Base-by-base conservation (phyloP, 1,139 yeast genomes). In the Saccharomyces hybrid region DNA sequence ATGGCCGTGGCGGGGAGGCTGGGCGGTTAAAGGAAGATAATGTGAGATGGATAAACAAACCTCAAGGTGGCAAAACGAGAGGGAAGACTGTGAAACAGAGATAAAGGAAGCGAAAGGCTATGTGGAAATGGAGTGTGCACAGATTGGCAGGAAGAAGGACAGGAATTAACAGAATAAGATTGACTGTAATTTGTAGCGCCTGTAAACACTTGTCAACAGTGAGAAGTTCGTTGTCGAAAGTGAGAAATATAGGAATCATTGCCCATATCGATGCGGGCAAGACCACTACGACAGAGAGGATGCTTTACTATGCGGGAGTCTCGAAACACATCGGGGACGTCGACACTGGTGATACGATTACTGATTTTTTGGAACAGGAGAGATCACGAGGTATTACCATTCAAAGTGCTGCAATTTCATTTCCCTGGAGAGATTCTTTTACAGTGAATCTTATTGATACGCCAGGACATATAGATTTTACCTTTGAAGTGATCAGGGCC, bases 181-280 rank as follows among this genome's bases (percentile, higher is more conserved):
- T 34, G 23, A 34, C 13, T 34, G 11, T 16, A 14, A 14, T 34
- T 6, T n/a, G 42, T 14, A 7, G 5, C 25, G 42, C 13, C 3
- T 7, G 19, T 3, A 34, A 34, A 34, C 19, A 34, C 19, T 7
- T 34, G 19, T 34, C 42, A 7, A 34, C 42, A 7, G 42, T 16
- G 25, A 34, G 25, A 34, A 14, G 25, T 34, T 34, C 51, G 19
- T 51, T 66, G 1, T 54, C 62, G 5, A 61, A 58, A 52, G 50
- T 70, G 46, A 63, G 76, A 51, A 73, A 73, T 59, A 72, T 73
- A 29, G 77, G 99, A 61, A 89, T 93, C 59, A 88, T 96, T 19
- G 99, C 99, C 5, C 99, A 93, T 72, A 91, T 91, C 65, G 98
- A 91, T 71, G 90, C 97, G 1, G 98, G 98, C 46, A 91, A 91